phyloP scores from a whole-genome alignment of 2,329 filamentous ascomycete species.

The Ophiocordyceps sinensis region DNA sequence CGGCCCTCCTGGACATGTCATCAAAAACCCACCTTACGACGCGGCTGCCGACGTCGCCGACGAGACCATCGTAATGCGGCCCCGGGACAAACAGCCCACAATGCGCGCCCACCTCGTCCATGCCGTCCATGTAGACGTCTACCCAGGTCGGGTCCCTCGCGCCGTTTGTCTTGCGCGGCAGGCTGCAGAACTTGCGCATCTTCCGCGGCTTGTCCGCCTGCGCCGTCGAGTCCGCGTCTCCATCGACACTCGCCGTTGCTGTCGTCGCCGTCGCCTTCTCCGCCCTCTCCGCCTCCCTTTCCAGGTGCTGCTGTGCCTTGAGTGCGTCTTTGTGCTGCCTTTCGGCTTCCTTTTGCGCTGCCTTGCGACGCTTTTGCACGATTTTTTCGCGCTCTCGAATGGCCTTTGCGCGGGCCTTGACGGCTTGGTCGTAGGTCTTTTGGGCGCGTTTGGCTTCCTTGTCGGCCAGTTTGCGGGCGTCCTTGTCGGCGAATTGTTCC shows the following conservation, averaged over 20 bases:
- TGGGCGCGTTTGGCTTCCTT: conserved; percentile 48
- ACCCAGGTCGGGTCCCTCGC: conserved; percentile 60
- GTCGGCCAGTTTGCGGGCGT: conserved; percentile 51
- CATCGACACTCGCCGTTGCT: background rate
- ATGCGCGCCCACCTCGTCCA: conserved; percentile 78
- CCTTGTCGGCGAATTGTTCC: conserved; percentile 45
- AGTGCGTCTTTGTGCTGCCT: conserved; percentile 24
- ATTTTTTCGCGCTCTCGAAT: conserved; percentile 49
- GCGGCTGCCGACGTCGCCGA: conserved; percentile 56
- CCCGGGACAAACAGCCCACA: conserved; percentile 67
- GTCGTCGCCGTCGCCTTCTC: conserved; percentile 13
- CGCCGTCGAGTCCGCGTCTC: background rate
- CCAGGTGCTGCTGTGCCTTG: conserved; percentile 19
- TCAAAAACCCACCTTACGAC: conserved; percentile 59
- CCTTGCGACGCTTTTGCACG: conserved; percentile 36
- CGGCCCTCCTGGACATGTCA: conserved; percentile 32
- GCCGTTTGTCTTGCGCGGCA: conserved; percentile 43
- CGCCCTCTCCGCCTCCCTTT: conserved; percentile 15
- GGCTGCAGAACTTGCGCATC: conserved; percentile 64
- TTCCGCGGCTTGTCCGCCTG: conserved; percentile 20
- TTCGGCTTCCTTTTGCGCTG: conserved; percentile 25
- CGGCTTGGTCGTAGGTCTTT: conserved; percentile 50
- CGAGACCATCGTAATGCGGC: conserved; percentile 58
- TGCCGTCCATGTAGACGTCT: conserved; percentile 63
- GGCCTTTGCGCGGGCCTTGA: conserved; percentile 52